phyloP scores from a whole-genome alignment of 192 early-diverging fungal genomes.

The Podila clonocystis region DNA sequence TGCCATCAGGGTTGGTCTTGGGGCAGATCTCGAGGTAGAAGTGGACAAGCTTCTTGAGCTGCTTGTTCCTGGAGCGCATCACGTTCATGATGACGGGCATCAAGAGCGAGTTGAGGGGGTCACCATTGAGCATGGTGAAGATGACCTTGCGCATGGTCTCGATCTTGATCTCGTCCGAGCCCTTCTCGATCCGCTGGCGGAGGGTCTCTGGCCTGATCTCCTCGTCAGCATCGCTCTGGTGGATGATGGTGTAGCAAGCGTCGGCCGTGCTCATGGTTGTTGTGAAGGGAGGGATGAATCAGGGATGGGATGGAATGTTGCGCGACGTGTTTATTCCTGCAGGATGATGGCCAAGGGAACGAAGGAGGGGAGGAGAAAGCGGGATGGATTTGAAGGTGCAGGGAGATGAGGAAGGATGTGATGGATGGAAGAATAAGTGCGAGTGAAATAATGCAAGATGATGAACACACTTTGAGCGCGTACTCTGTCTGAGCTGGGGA shows the following conservation, averaged over 20 bases:
- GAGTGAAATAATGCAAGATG: background rate
- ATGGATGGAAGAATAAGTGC: background rate
- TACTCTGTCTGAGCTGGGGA: no score
- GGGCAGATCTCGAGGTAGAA: conserved; percentile 99
- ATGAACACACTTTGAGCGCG: background rate
- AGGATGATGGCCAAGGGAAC: background rate
- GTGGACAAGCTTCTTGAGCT: conserved; percentile 95
- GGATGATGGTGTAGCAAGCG: conserved; percentile 71
- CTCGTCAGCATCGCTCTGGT: conserved; percentile 70
- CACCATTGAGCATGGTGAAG: conserved; percentile 91
- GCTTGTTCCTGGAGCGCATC: conserved; percentile 95
- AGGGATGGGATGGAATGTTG: no score
- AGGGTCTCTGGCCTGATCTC: conserved; percentile 79
- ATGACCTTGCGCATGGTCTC: conserved; percentile 96
- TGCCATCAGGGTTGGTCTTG: conserved; percentile 89
- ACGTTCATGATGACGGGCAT: conserved; percentile 99
- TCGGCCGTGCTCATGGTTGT: conserved; percentile 55
- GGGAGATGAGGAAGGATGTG: background rate
- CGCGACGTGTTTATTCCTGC: background rate
- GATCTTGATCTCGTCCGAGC: conserved; percentile 91
- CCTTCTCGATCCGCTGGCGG: conserved; percentile 85
- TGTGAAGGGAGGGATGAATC: background rate
- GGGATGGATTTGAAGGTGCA: background rate
- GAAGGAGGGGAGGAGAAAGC: background rate
- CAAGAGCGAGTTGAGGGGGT: conserved; percentile 86